Evolutionary conservation across 129 eudicot species (phyloP).

Genomic region (Pittosporum tobira): DNA sequence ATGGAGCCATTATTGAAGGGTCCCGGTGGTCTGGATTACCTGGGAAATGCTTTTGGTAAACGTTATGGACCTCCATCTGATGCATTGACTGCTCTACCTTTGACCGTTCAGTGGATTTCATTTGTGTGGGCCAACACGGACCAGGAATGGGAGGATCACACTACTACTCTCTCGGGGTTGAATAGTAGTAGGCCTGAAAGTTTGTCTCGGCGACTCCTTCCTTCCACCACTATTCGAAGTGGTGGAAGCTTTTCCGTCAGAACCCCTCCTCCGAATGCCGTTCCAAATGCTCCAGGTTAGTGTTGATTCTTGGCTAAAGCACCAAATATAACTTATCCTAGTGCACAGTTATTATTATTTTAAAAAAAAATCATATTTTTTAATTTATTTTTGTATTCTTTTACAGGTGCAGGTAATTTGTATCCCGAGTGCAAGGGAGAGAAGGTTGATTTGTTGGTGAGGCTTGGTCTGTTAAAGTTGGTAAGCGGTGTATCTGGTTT

Average conservation of each 20-base stretch:
- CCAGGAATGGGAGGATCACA: constrained; percentile 67
- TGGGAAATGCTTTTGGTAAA: constrained; percentile 58
- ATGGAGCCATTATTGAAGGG: constrained; percentile 89
- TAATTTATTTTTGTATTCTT: neutral
- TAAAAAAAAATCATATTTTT: too few relatives aligned
- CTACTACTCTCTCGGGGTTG: constrained; percentile 29
- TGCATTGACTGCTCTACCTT: constrained; percentile 48
- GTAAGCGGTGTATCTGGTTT: constrained; percentile 60
- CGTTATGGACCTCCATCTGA: constrained; percentile 72
- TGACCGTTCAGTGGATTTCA: constrained; percentile 66
- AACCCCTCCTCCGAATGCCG: constrained; percentile 14
- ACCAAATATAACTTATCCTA: neutral
- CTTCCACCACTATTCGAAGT: constrained; percentile 69
- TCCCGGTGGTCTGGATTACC: constrained; percentile 72
- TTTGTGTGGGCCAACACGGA: constrained; percentile 27
- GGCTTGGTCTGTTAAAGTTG: constrained; percentile 79
- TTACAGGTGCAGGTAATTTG: constrained; percentile 30
- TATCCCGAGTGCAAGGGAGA: constrained; percentile 78
- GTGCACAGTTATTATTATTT: neutral
- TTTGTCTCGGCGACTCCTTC: constrained; percentile 33
- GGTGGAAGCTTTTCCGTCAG: constrained; percentile 61
- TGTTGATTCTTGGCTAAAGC: neutral
- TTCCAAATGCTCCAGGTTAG: constrained; percentile 34
- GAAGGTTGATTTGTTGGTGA: constrained; percentile 62
- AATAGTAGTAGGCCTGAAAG: constrained; percentile 22